Conservation (phyloP, 139 green algal species). For the Yamagishiella unicocca region DNA sequence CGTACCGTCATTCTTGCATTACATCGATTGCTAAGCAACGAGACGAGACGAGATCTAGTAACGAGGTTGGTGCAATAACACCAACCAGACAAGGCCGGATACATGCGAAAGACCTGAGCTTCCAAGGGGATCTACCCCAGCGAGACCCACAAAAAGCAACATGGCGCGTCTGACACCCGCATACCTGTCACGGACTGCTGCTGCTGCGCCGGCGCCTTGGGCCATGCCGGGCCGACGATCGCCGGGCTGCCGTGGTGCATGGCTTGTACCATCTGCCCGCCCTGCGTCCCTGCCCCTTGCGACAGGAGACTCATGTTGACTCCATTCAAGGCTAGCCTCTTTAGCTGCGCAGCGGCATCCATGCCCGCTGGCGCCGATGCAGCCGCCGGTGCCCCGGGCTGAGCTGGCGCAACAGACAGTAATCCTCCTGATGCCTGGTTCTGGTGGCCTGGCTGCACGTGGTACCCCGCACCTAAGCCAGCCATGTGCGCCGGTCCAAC, state of each 20-base stretch:
- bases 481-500: not conserved
- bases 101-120: no score
- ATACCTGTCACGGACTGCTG: not conserved
- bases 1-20: no score
- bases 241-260: not conserved
- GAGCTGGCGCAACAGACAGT: not conserved
- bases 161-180: no score
- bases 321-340: not conserved
- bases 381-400: not conserved
- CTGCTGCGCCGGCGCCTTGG: not conserved
- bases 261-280: not conserved
- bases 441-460: not conserved
- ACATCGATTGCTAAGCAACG: no score
- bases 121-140: no score
- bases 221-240: not conserved
- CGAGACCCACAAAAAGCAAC: no score
- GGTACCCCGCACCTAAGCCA: not conserved
- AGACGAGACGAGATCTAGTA: no score
- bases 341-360: slow-evolving; percentile 21
- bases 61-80: no score
- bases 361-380: not conserved
- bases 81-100: no score
- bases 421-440: not conserved
- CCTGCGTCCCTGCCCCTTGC: not conserved
- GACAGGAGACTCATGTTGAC: not conserved